Conservation (phyloP, 208 protist genomes). For the Novymonas esmeraldas region DNA sequence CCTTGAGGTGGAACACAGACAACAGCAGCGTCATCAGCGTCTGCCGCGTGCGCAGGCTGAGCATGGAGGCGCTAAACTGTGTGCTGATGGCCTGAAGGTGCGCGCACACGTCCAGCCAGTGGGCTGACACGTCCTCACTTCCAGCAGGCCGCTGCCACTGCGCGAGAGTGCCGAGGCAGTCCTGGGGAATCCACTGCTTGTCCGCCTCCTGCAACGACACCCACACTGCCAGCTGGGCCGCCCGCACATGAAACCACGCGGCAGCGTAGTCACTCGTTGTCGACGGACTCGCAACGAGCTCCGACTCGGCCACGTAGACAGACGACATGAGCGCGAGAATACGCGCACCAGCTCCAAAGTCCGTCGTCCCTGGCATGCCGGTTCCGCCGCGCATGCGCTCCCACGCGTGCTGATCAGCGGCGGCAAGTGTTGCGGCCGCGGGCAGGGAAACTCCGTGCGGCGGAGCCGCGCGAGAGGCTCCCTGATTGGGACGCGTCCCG, state of each 20-base stretch:
- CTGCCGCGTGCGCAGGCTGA: slow-evolving; percentile 48
- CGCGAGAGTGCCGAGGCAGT: slow-evolving; percentile 10
- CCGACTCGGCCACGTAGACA: slow-evolving; percentile 46
- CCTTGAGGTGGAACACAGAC: slow-evolving; percentile 62
- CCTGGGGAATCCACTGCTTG: slow-evolving; percentile 3
- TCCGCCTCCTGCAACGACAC: slow-evolving; percentile 21
- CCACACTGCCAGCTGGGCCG: slow-evolving; percentile 65
- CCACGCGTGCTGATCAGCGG: slow-evolving; percentile 22
- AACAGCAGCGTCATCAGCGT: slow-evolving; percentile 66
- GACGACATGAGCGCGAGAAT: slow-evolving; percentile 13
- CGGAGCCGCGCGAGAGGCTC: slow-evolving; percentile 6
- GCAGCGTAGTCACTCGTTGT: slow-evolving; percentile 36
- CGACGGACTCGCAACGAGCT: slow-evolving; percentile 22
- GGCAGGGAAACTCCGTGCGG: slow-evolving; percentile 8
- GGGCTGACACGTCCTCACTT: background rate
- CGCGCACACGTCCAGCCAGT: slow-evolving; percentile 37
- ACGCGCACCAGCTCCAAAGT: background rate
- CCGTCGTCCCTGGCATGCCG: background rate
- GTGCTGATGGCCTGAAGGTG: slow-evolving; percentile 47
- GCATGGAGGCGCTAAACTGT: slow-evolving; percentile 42
- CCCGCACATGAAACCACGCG: slow-evolving; percentile 58
- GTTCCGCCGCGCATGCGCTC: slow-evolving; percentile 4
- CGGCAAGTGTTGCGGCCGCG: background rate
- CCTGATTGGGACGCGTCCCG: background rate
- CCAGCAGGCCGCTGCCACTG: slow-evolving; percentile 13